phyloP scores from a whole-genome alignment of 345 rosid species.

The Acer yangbiense region DNA sequence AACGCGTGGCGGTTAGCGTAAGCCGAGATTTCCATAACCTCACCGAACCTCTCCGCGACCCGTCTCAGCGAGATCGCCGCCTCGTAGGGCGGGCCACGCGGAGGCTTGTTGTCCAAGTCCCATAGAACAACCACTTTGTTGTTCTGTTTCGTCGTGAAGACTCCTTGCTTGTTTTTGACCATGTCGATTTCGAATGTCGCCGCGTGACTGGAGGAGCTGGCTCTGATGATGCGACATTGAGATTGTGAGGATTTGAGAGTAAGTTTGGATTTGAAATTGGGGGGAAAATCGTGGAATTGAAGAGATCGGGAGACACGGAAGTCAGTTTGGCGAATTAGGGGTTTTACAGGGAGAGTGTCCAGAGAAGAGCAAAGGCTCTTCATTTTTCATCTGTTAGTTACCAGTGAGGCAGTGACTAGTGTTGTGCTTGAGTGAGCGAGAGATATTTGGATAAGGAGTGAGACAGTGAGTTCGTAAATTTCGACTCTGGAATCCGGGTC shows the following conservation, averaged over 20 bases:
- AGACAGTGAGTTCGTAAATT: no score
- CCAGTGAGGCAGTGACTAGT: no score
- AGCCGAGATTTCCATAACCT: constrained; percentile 74
- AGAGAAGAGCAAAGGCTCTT: constrained; percentile 30
- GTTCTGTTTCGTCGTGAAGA: constrained; percentile 61
- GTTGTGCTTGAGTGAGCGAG: background rate
- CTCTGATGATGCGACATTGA: constrained; percentile 24
- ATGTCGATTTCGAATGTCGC: constrained; percentile 70
- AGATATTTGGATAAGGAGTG: background rate
- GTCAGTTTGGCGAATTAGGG: constrained; percentile 25
- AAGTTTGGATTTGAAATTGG: constrained; percentile 13
- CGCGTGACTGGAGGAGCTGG: constrained; percentile 27
- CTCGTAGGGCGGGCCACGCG: constrained; percentile 74
- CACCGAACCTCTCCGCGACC: constrained; percentile 67
- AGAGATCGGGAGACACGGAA: constrained; percentile 33
- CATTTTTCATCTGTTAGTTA: constrained; percentile 24
- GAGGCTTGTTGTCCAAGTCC: constrained; percentile 99
- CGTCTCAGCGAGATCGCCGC: constrained; percentile 66
- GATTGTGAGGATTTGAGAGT: constrained; percentile 11
- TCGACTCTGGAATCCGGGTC: background rate
- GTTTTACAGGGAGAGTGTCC: constrained; percentile 28
- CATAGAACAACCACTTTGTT: constrained; percentile 80
- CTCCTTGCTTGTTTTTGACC: constrained; percentile 74
- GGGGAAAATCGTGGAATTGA: constrained; percentile 9
- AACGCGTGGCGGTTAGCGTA: constrained; percentile 95